Percentiles rank a stretch among this genome's conserved stretches.
Evolutionary conservation across 192 early-diverging fungal genomes (phyloP).

Genomic region (Coemansia sp.): DNA sequence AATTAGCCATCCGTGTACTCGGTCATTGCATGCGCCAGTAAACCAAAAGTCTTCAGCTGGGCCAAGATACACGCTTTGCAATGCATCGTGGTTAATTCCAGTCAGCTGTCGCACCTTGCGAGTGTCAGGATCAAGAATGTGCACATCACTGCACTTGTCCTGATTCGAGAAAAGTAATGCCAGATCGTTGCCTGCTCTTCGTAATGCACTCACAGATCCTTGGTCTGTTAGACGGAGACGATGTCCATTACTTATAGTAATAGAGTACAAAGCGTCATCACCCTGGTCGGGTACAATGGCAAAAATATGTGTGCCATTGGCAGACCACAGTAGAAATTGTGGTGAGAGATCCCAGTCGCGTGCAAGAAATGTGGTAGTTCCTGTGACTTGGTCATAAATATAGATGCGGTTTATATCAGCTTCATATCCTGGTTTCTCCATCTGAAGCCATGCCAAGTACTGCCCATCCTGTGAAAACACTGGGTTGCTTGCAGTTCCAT

Average conservation of each 20-base stretch:
- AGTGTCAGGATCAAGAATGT: constrained; percentile 17
- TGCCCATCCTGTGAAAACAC: constrained; percentile 65
- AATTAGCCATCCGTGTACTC: constrained; percentile 58
- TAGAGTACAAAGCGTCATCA: constrained; percentile 42
- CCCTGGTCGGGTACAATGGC: constrained; percentile 63
- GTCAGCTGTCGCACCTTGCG: constrained; percentile 46
- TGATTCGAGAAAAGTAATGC: constrained; percentile 48
- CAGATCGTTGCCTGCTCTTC: constrained; percentile 26
- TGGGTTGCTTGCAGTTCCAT: constrained; percentile 61
- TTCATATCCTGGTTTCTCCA: constrained; percentile 72
- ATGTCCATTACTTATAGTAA: constrained; percentile 32
- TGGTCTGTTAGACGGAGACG: constrained; percentile 37
- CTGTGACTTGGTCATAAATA: constrained; percentile 34
- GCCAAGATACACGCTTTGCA: constrained; percentile 52
- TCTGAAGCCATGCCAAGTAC: constrained; percentile 75
- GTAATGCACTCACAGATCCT: constrained; percentile 7
- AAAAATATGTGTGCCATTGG: constrained; percentile 55
- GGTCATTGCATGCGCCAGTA: constrained; percentile 56
- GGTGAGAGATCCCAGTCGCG: constrained; percentile 60
- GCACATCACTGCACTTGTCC: constrained; percentile 39
- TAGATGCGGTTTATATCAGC: constrained; percentile 70
- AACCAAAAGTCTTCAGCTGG: constrained; percentile 70
- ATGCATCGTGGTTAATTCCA: constrained; percentile 39
- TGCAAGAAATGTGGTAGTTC: constrained; percentile 29
- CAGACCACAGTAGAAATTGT: constrained; percentile 57